Evolutionary conservation across 768 basidiomycete genomes (phyloP), one percentile per base, ranked within the genome.

Genomic region (Kondoa malvinella): DNA sequence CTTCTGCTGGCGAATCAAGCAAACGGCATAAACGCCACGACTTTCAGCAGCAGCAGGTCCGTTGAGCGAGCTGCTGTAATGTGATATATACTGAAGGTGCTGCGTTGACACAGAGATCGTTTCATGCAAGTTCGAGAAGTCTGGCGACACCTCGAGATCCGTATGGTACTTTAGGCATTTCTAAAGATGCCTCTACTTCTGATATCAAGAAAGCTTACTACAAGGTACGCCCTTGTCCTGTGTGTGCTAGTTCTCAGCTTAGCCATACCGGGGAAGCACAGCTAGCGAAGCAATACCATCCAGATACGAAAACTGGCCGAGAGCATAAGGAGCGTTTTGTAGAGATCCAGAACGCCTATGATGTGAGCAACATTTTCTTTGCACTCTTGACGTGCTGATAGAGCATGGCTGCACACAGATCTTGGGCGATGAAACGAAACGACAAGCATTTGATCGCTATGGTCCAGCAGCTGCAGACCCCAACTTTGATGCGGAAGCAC

Each of bases 131-230:
- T 56, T 64, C 68, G 4, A 66, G 17, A 21, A 8, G 25, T 27
- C 4, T 2, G 2, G 56, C 64, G 25, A 34, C 65, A 34, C 16
- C 64, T 4, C 92, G 88, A 77, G 86, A 89, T 76, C 95, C 95
- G 1, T 99, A 99, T 77, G 78, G 86, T 32, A 86, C 89, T n/a
- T 79, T 99, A 12, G 94, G 95, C 29, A 86, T 97, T 4, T 82
- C 82, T 73, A 85, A 84, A 73, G 89, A 91, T 77, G 88, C 94
- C 59, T 81, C 84, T 26, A 77, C 85, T 30, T 83, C 86, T 26
- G 91, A 97, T 72, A 96, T 99, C 74, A 99, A 99, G 84, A 97
- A 97, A 80, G 83, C 83, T 1, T 99, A 99, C 78, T 99, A 96
- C 78, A 82, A 88, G 75, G 94, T 95, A 76, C 74, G 88, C 77